Evolutionary conservation across 108 stramenopile species (phyloP), one percentile per base, ranked within the genome.

Genomic region (Cyclotella sp.): DNA sequence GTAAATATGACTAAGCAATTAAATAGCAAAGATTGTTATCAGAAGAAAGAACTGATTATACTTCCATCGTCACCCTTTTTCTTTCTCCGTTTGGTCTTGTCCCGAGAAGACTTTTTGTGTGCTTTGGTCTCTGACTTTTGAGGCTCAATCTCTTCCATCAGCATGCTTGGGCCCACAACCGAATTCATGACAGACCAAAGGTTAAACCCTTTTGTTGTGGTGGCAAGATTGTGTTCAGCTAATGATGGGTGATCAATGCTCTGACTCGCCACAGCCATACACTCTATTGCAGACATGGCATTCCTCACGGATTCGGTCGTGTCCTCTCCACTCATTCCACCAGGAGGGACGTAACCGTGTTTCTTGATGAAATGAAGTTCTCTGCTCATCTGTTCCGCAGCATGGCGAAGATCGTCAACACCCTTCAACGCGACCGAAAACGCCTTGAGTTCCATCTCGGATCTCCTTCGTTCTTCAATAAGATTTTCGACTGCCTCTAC

Each of bases 381-480:
- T 39, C 83, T 57, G 63, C 83, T 84, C 83, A 84, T 84, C 30
- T 69, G 41, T 55, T 84, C 83, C 3, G 83, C 83, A 55, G 83
- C 83, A 40, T 40, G 16, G 18, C 83, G 76, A 46, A 84, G 70
- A 60, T 81, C 80, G 64, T 81, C 80, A 14, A 86, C 86, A 58
- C 80, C 86, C 44, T 68, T 75, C 46, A 87, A 51, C 27, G 86
- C 81, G 5, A 79, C 63, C 0, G 84, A 84, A 63, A 87, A 87
- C 15, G 86, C 74, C 58, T 87, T 81, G 30, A 87, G 53, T 51
- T 87, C 86, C 75, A 82, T 77, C 45, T 72, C 75, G 0, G 86
- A 73, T 45, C 79, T 53, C 51, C 81, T 76, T 18, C 45, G 47
- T 41, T 87, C 86, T 60, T 84, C 81, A 53, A 53, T 63, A 12